phyloP scores from a whole-genome alignment of 345 rosid genomes.

The Rhizophora mangle region DNA sequence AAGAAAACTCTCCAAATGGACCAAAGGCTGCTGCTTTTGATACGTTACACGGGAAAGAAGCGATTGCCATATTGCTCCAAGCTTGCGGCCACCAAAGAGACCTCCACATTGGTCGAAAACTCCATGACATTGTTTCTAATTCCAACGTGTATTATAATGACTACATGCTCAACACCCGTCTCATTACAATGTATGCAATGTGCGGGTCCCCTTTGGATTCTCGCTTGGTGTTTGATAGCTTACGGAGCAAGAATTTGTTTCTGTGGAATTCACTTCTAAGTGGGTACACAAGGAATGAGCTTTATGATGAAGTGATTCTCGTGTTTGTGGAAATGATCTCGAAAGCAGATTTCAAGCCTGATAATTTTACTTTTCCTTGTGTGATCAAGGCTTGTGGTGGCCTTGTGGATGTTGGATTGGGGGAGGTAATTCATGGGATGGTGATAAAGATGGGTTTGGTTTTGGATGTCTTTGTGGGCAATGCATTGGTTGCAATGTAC shows the following conservation, averaged over 20 bases:
- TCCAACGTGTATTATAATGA: constrained; percentile 42
- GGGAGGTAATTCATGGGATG: constrained; percentile 56
- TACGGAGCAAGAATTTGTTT: constrained; percentile 48
- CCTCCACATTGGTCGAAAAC: constrained; percentile 43
- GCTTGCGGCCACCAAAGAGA: constrained; percentile 45
- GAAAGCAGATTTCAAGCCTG: constrained; percentile 40
- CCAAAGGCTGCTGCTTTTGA: constrained; percentile 19
- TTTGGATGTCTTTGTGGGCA: constrained; percentile 53
- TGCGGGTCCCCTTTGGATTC: constrained; percentile 53
- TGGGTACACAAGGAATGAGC: constrained; percentile 54
- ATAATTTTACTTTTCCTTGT: constrained; percentile 66
- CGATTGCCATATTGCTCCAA: constrained; percentile 45
- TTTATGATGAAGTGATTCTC: constrained; percentile 39
- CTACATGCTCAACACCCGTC: constrained; percentile 45
- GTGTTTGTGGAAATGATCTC: constrained; percentile 46
- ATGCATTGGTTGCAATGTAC: constrained; percentile 55
- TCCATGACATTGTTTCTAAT: constrained; percentile 43
- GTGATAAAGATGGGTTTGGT: constrained; percentile 47
- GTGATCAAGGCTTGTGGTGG: constrained; percentile 66
- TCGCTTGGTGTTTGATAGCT: constrained; percentile 41
- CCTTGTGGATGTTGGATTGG: constrained; percentile 35
- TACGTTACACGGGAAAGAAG: constrained; percentile 37
- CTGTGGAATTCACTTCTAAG: constrained; percentile 70
- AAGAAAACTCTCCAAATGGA: constrained; percentile 4
- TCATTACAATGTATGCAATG: constrained; percentile 54